Evolutionary conservation across 306 rosid species (phyloP).

Genomic region (Dalbergia cultrata): DNA sequence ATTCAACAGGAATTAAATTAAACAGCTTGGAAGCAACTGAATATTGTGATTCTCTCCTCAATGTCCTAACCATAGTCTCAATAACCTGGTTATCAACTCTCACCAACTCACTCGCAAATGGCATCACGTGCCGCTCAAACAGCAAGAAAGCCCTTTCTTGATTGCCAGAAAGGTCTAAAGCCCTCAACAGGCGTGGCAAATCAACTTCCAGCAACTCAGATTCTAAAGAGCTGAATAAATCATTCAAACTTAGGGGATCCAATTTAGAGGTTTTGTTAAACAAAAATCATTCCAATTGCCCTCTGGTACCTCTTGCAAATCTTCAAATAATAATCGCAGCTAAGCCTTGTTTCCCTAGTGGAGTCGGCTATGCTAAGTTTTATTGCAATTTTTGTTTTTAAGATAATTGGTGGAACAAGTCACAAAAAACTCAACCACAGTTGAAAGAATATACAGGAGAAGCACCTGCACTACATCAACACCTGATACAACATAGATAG

Average conservation of each 20-base stretch:
- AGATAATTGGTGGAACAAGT: too few relatives aligned
- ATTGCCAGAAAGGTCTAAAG: slow-evolving; percentile 77
- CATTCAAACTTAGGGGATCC: slow-evolving; percentile 47
- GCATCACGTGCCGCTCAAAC: slow-evolving; percentile 78
- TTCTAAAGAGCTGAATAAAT: slow-evolving; percentile 62
- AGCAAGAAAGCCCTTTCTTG: slow-evolving; percentile 79
- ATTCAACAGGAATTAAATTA: slow-evolving; percentile 77
- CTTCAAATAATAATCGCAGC: too few relatives aligned
- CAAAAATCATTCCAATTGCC: too few relatives aligned
- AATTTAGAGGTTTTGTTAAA: too few relatives aligned
- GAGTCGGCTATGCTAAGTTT: too few relatives aligned
- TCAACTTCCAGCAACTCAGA: slow-evolving; percentile 75
- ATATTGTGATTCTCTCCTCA: slow-evolving; percentile 92
- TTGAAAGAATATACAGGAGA: too few relatives aligned
- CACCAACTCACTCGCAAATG: slow-evolving; percentile 56
- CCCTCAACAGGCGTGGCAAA: slow-evolving; percentile 77
- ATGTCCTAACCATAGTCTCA: slow-evolving; percentile 77
- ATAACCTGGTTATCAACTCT: slow-evolving; percentile 73
- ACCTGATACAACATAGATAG: too few relatives aligned
- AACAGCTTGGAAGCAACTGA: slow-evolving; percentile 78
- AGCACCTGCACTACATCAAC: too few relatives aligned
- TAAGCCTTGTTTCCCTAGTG: too few relatives aligned
- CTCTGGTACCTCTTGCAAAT: too few relatives aligned
- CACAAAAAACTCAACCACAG: too few relatives aligned
- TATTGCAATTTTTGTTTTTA: too few relatives aligned